phyloP scores from a whole-genome alignment of 1,284 basidiomycete genomes.

The Ceratobasidium sp. region DNA sequence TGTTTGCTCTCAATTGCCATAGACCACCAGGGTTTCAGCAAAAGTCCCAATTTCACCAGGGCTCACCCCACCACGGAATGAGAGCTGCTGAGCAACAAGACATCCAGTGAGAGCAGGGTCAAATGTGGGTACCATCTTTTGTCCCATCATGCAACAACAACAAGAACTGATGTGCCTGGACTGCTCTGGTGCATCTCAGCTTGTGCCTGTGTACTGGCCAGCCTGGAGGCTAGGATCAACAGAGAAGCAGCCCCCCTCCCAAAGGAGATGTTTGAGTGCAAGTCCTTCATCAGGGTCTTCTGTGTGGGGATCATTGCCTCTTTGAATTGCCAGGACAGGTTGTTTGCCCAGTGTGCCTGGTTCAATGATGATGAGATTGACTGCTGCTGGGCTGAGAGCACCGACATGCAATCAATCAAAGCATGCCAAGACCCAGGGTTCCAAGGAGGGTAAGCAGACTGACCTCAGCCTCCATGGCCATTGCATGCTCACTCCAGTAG shows the following conservation, averaged over 20 bases:
- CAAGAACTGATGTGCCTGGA: neutral
- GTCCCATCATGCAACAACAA: neutral
- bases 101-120: neutral
- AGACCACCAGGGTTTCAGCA: neutral
- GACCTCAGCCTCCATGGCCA: neutral
- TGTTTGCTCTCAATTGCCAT: neutral
- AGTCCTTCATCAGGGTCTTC: neutral
- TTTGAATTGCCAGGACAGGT: conserved; percentile 2
- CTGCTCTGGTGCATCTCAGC: neutral
- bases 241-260: neutral
- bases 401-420: neutral
- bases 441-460: conserved; percentile 16
- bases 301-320: neutral
- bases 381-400: conserved; percentile 21
- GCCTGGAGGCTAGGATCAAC: neutral
- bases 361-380: conserved; percentile 25
- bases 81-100: neutral
- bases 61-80: neutral
- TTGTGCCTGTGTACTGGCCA: conserved; percentile 3
- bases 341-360: conserved; percentile 18
- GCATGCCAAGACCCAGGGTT: neutral
- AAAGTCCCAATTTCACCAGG: neutral
- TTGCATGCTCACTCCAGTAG: neutral
- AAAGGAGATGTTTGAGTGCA: neutral
- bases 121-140: neutral